Conservation (phyloP, 2,329 filamentous ascomycete genomes). For the Fusarium tuaranense region DNA sequence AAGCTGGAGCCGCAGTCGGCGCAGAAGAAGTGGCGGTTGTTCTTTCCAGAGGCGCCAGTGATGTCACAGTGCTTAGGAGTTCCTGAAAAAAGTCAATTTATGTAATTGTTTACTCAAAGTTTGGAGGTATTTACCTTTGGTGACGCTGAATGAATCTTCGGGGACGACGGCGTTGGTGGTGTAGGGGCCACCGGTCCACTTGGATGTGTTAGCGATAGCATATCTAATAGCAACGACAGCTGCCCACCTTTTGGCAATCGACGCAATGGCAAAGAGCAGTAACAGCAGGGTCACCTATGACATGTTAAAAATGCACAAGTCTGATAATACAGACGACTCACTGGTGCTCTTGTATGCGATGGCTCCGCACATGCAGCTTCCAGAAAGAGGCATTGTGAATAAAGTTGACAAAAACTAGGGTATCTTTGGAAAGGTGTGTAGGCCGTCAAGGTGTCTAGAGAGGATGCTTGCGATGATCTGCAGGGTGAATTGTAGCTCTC, state of each 20-base stretch:
- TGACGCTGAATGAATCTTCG: constrained; percentile 59
- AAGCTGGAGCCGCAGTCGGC: constrained; percentile 60
- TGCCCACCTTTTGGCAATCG: constrained; percentile 66
- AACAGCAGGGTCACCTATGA: constrained; percentile 55
- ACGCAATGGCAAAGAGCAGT: constrained; percentile 64
- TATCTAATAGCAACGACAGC: not conserved
- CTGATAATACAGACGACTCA: too few species aligned
- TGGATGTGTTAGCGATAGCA: not conserved
- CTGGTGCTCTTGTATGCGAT: constrained; percentile 50
- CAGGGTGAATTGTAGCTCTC: constrained; percentile 29
- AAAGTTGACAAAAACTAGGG: constrained; percentile 11
- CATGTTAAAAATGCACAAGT: too few species aligned
- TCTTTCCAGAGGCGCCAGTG: constrained; percentile 62
- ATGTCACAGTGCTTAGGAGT: constrained; percentile 60
- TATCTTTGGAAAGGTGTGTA: constrained; percentile 13
- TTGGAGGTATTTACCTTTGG: constrained; percentile 53
- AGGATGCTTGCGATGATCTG: constrained; percentile 8
- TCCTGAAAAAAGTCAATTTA: constrained; percentile 47
- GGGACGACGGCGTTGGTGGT: constrained; percentile 66
- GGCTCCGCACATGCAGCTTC: constrained; percentile 54
- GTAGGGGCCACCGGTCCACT: constrained; percentile 65
- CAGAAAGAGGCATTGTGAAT: constrained; percentile 40
- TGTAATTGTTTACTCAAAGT: not conserved
- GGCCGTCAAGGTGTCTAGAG: constrained; percentile 30
- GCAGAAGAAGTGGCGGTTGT: constrained; percentile 62